Base-by-base conservation (phyloP, 208 protist genomes). In the Blechomonas ayalai region DNA sequence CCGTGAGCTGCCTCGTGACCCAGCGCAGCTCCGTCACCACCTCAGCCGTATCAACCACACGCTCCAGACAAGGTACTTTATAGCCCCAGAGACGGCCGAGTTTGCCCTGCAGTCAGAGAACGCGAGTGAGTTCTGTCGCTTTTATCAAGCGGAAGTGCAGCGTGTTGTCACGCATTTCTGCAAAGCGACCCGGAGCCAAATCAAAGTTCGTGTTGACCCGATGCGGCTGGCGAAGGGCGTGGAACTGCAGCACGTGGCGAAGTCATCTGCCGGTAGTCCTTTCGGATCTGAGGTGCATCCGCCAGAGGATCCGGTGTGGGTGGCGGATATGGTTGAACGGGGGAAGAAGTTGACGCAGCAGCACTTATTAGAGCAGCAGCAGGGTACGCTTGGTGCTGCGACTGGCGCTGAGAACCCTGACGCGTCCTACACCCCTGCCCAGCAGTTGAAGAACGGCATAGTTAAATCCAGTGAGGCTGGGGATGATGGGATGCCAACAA, bases 121-220 rank as follows among this genome's bases (percentile, higher is more conserved):
- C 32, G 52, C 66, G 10, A 73, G 67, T 27, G 73, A 88, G 22
- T 89, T 92, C 43, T 35, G 77, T 18, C 62, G 64, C 4, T 72
- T 62, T 36, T 92, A 92, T 53, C 62, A 67, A 33, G 49, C 63
- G 12, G 70, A 89, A 35, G 66, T 92, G 2, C 47, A 67, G 42
- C 71, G 67, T 16, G 72, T 82, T 18, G 55, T 89, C 18, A 48
- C 48, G 9, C 68, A 73, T 39, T 64, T 92, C 27, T 86, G 79
- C 62, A 57, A 52, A 3, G 43, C 44, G 19, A 74, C 67, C 9
- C 62, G 66, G 10, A 38, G 55, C n/a, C 45, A 77, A 27, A 67
- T 86, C 57, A 75, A 72, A 32, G 79, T 89, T 2, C 58, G 60
- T 9, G 79, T 89, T 3, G 76, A 92, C 39, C 69, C 66, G 12